Base-by-base conservation (phyloP, 257 asterid species). In the Perilla frutescens region DNA sequence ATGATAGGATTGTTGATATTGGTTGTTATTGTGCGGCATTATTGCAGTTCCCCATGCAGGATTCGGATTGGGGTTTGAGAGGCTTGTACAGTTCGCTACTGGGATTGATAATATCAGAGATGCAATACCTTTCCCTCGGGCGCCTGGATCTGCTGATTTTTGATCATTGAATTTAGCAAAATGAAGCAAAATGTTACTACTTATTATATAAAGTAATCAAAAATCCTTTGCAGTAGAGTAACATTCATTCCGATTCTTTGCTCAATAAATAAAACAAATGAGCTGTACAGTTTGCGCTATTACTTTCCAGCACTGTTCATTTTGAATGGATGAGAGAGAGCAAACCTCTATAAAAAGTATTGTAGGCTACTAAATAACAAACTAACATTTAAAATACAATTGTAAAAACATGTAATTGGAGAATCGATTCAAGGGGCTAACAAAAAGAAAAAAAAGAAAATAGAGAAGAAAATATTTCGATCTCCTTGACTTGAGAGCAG, bases 111-210 rank as follows among this genome's bases (percentile, higher is more conserved):
- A 92, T 61, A 95, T 92, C 47, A 82, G 97, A 80, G 98, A 95
- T 79, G 94, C 94, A 11, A 95, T 92, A 66, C 96, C 98, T 73
- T 95, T 95, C 76, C 98, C 98, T 37, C 83, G 99, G 26, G 77
- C 98, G 6, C 96, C 99, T 55, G 99, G 97, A 61, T 89, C 96
- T 0, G 98, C 99, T 61, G 98, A 95, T 64, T 92, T 95, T 80
- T 95, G 89, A 90, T 20, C 71, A n/a, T 50, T 20, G 3, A 34
- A 47, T 1, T 20, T 20, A 20, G 26, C 26, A 20, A n/a, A 34
- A 55, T 11, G 41, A 47, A 55, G 50, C n/a, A 65, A 65, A 72
- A 50, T n/a, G 51, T 41, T 41, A 31, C 51, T 11, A 31, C 3
- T 72, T 72, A 31, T 51, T 53, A 32, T 63, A 49, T 37, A 55